Evolutionary conservation across 108 stramenopile genomes (phyloP), one percentile per base, ranked within the genome.

Genomic region (Discostella stelligeroides): DNA sequence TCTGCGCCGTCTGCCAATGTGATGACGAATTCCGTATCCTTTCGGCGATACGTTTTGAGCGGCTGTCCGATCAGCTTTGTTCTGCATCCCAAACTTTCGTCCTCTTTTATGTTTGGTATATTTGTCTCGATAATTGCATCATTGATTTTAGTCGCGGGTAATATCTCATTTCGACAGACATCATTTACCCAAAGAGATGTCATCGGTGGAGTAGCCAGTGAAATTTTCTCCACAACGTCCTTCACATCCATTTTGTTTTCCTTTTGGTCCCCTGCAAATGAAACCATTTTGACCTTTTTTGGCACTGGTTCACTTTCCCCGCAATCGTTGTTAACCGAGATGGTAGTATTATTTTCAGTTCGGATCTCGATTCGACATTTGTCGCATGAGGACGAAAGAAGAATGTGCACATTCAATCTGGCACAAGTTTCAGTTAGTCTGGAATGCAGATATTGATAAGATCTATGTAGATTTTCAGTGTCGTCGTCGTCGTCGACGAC

Each of bases 1-100:
- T 82, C 76, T 15, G 72, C 48, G 13, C 65, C 75, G n/a, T 73
- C 48, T 24, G 81, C 81, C 18, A 82, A 28, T 1, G 76, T 73
- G 23, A 82, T 53, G 23, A 78, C 65, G 46, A 82, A 82, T 40
- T 76, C 43, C 43, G 63, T 49, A 10, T 72, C 69, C 30, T 39
- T 72, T 57, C 70, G 64, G 17, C 39, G 29, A 41, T 81, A 76
- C 1, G 60, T 59, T 37, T 63, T 70, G 17, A 75, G 40, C n/a
- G 63, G 39, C 1, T 39, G 50, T 21, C 79, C 79, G 12, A 80
- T 51, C 2, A 73, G 73, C 41, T 75, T 43, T 41, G 68, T 15
- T 25, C 64, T 43, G 37, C 61, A 75, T 12, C 11, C 39, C 15
- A 59, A 34, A 28, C 34, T 41, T 9, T 9, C 30, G 56, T 4